These are phyloP conservation scores for Biscogniauxia sp. DNA, from an alignment of 2,329 filamentous ascomycete genomes.

Conservation along the genomic window DNA sequence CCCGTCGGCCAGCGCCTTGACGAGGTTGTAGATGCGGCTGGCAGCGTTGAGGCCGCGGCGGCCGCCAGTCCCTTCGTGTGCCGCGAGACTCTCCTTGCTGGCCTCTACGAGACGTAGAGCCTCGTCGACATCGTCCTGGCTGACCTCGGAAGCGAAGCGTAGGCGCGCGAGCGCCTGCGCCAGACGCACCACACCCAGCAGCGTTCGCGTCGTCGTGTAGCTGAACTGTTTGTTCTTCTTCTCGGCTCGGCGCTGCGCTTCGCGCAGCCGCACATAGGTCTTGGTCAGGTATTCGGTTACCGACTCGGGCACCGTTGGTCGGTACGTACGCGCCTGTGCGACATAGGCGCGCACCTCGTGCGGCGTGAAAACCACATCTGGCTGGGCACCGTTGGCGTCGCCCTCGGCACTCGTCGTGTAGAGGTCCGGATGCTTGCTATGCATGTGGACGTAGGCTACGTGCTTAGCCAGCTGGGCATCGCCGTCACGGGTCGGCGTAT, in stretches of 20 bases:
- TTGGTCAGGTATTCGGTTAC: constrained; percentile 97
- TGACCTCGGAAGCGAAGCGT: constrained; percentile 80
- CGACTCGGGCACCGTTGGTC: constrained; percentile 77
- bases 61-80: constrained; percentile 56
- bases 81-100: constrained; percentile 85
- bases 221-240: constrained; percentile 88
- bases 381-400: constrained; percentile 28
- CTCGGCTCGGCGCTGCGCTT: constrained; percentile 88
- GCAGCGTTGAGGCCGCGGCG: constrained; percentile 73
- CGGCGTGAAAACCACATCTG: constrained; percentile 76
- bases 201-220: constrained; percentile 89
- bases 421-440: constrained; percentile 87
- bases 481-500: constrained; percentile 83
- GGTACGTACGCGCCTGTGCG: constrained; percentile 84
- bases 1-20: constrained; percentile 81
- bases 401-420: constrained; percentile 43
- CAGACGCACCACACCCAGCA: constrained; percentile 88
- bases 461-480: constrained; percentile 94
- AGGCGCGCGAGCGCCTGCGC: constrained; percentile 91
- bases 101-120: constrained; percentile 87
- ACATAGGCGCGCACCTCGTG: constrained; percentile 96
- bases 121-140: constrained; percentile 93
- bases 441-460: constrained; percentile 96
- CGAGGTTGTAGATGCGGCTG: constrained; percentile 91
- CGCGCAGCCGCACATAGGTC: constrained; percentile 91